Base-by-base conservation (phyloP, 176 grass and related monocot species). In the Aegilops speltoides region DNA sequence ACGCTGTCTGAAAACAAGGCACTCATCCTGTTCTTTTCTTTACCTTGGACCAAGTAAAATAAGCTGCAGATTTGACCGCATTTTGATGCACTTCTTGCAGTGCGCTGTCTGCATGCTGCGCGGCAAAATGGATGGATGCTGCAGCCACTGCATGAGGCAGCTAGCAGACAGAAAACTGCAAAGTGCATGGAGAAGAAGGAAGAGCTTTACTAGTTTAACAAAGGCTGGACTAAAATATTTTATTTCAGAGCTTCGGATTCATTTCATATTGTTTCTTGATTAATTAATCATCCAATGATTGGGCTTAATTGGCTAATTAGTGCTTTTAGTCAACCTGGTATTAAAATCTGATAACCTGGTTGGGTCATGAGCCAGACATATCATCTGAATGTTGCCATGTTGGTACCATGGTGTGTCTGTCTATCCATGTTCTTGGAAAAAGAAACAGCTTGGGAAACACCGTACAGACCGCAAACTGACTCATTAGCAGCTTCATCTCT, bases 121-220 rank as follows among this genome's bases (percentile, higher is more conserved):
- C 32, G 70, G 48, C 83, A 89, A 54, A 86, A 82, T 15, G 72
- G 40, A 80, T 81, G 82, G 88, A 81, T 28, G 83, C 62, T 33
- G 76, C 76, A 52, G 76, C 76, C 17, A 33, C 76, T 80, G 78
- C 68, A 64, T 15, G 83, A 64, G 40, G 83, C 38, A 88, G 52
- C 65, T 54, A 32, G 59, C 17, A 71, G 56, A 71, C 65, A 50
- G 17, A 68, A 17, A 79, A 23, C 24, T 56, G 72, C 41, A 75
- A 75, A 26, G 19, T 52, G 79, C 34, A 63, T 37, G 40, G 25
- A 26, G 52, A 83, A 68, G 80, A 54, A 54, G n/a, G n/a, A 54
- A 59, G 57, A 45, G 10, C 68, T 65, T 50, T 78, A 4, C 40
- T 43, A 73, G n/a, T 73, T 73, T 40, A 50, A 54, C 25, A 26